A percentile compares a stretch with the other conserved stretches of the same genome.
phyloP scores from a whole-genome alignment of 139 green algal genomes.

The Micromonas pusilla region DNA sequence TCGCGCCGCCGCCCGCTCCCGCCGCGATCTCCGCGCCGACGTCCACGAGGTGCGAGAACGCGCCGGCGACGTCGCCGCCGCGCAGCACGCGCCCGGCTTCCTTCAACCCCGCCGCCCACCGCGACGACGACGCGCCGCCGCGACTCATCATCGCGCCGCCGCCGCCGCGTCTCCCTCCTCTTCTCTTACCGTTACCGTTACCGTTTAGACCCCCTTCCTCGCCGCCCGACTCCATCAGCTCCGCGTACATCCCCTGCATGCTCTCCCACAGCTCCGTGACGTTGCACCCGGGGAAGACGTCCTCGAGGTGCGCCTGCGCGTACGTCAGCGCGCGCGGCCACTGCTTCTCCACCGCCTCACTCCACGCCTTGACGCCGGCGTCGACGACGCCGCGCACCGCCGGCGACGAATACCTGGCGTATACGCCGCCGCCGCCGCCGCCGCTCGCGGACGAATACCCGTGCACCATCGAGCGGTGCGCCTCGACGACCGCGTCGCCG shows the following conservation, averaged over 20 bases:
- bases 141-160: too few species aligned
- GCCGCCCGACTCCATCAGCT: neutral
- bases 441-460: neutral
- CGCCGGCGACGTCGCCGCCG: neutral
- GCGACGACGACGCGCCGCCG: neutral
- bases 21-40: neutral
- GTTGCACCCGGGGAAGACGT: neutral
- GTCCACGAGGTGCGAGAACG: neutral
- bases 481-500: neutral
- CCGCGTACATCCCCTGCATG: neutral
- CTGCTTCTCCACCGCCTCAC: neutral
- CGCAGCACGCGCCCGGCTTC: neutral
- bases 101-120: neutral
- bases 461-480: too few species aligned
- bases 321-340: neutral
- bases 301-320: neutral
- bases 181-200: too few species aligned
- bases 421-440: neutral
- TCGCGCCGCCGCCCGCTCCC: too few species aligned
- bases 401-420: neutral
- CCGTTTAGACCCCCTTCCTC: neutral
- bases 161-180: too few species aligned
- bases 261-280: neutral
- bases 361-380: neutral
- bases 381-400: neutral